Base-by-base conservation (phyloP, 2,329 filamentous ascomycete species). In the Apiospora hydei region DNA sequence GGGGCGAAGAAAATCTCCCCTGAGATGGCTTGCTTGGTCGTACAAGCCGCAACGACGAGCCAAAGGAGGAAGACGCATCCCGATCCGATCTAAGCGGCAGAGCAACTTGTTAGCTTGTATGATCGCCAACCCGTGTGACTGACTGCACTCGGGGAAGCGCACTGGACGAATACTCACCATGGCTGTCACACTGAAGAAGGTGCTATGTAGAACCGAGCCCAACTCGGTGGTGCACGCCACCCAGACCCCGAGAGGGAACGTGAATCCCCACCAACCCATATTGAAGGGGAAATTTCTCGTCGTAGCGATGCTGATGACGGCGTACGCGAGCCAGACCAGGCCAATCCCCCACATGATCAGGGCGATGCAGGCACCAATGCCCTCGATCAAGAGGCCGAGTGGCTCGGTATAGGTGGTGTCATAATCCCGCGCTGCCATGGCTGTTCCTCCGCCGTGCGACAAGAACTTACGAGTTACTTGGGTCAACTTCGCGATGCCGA, bases 1-100 rank as follows among this genome's bases (percentile, higher is more conserved):
- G 85, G 84, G 0, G 84, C 85, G 70, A 83, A 80, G 75, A 86
- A 85, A 74, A 87, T 83, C 49, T 85, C 82, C 18, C 84, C 84
- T 0, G 80, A 82, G 1, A 80, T 71, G 11, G 77, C 84, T 69
- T 83, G 75, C n/a, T 78, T 80, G 4, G 82, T 26, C 0, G 85
- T 86, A 69, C 82, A 78, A 4, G 74, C 70, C 3, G 82, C 81
- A 10, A 87, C 84, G 14, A 86, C 75, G 41, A 81, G 72, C 85
- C 85, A 86, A 1, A 87, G 78, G 13, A 83, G 70, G 21, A 85
- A 77, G 1, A 86, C 84, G 0, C 80, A 77, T 1, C 84, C 73
- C 0, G 84, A 84, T 43, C 85, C 79, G 57, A 85, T 81, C 81
- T 84, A 70, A 14, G n/a, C 4, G 16, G 24, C 3, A 16, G 51